These are phyloP conservation scores for Pseudozyma pruni DNA, from an alignment of 1,284 basidiomycete species.

Conservation along the genomic window DNA sequence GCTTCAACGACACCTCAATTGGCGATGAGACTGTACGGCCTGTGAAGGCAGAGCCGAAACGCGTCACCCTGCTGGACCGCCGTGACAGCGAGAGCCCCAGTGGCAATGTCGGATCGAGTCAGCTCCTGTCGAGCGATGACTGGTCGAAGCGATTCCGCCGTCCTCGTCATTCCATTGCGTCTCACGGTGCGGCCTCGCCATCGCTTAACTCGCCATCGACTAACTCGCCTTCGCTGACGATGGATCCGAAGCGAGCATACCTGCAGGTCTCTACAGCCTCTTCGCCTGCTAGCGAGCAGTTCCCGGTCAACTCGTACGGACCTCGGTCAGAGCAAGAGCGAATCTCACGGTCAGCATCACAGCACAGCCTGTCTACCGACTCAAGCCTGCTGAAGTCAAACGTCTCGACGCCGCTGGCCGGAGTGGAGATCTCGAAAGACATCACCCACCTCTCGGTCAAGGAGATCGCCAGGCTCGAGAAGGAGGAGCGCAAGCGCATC, in stretches of 20 bases:
- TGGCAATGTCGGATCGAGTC: conserved; percentile 4
- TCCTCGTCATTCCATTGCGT: conserved; percentile 24
- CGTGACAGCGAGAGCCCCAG: conserved; percentile 20
- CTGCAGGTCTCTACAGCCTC: conserved; percentile 22
- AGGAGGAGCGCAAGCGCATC: conserved; percentile 36
- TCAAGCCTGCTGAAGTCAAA: conserved; percentile 9
- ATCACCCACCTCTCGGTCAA: conserved; percentile 37
- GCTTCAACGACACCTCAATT: conserved; percentile 6
- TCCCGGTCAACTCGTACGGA: conserved; percentile 44
- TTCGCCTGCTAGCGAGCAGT: conserved; percentile 35
- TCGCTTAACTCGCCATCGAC: conserved; percentile 13
- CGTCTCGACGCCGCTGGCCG: conserved; percentile 19
- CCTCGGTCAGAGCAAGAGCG: conserved; percentile 31
- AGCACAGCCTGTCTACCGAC: conserved; percentile 27
- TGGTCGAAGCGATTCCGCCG: conserved; percentile 37
- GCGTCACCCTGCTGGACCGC: conserved; percentile 18
- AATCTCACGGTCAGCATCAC: conserved; percentile 28
- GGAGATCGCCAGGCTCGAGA: conserved; percentile 44
- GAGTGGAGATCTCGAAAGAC: conserved; percentile 30
- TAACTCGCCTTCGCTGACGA: conserved; percentile 35
- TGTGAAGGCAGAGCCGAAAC: background rate
- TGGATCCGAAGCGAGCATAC: conserved; percentile 27
- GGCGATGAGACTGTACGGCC: conserved; percentile 7
- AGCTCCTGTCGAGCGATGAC: conserved; percentile 19
- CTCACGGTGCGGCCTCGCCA: conserved; percentile 3